Conservation (phyloP, 805 yeast genomes). For the Zygosaccharomyces pseudorouxii region DNA sequence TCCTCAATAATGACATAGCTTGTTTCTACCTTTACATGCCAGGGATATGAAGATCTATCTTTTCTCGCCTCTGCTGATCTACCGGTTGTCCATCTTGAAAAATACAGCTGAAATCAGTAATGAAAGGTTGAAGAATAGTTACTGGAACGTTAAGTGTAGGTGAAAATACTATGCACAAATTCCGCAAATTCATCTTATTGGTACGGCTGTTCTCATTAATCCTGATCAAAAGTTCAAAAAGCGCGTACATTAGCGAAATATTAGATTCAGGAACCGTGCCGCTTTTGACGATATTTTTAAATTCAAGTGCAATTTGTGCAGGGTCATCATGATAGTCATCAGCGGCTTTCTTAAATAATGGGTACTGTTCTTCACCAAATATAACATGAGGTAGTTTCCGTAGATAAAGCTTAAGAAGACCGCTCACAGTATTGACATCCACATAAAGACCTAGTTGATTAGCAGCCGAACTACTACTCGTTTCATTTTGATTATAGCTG, state of each 20-base stretch:
- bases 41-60: constrained; percentile 52
- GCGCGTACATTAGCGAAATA: constrained; percentile 53
- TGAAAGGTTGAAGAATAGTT: constrained; percentile 52
- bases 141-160: constrained; percentile 72
- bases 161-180: constrained; percentile 74
- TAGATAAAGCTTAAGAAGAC: constrained; percentile 74
- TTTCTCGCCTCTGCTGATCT: constrained; percentile 41
- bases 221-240: constrained; percentile 63
- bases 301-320: constrained; percentile 27
- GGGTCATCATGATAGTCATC: constrained; percentile 34
- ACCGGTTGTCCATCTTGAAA: constrained; percentile 50
- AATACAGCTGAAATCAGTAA: constrained; percentile 58
- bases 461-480: constrained; percentile 21
- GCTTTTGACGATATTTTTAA: constrained; percentile 33
- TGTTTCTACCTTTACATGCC: constrained; percentile 20
- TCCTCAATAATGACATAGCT: not conserved
- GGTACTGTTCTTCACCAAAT: constrained; percentile 50
- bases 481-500: constrained; percentile 27
- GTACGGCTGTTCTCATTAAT: constrained; percentile 55
- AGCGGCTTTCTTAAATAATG: constrained; percentile 37
- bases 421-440: constrained; percentile 85
- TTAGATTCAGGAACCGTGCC: constrained; percentile 47
- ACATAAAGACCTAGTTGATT: constrained; percentile 33
- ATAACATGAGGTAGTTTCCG: constrained; percentile 70
- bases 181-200: constrained; percentile 82